Evolutionary conservation across 176 grass and related monocot species (phyloP).

Genomic region (Avena atlantica): DNA sequence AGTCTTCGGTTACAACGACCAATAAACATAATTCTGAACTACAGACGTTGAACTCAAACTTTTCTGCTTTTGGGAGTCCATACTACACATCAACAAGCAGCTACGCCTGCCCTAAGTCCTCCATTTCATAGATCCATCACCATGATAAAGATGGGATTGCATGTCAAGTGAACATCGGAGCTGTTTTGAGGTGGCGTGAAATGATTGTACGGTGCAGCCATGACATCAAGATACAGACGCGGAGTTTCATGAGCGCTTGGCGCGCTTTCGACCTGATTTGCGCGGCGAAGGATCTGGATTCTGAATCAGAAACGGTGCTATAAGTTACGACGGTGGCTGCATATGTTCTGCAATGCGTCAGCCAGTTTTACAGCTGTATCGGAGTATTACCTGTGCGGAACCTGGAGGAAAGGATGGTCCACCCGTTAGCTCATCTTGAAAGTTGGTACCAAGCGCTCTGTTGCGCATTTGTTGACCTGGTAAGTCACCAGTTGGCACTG

Average conservation of each 20-base stretch:
- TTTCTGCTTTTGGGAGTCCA: not conserved
- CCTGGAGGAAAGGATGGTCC: conserved; percentile 16
- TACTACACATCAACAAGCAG: not conserved
- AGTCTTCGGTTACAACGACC: not conserved
- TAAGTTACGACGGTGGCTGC: not conserved
- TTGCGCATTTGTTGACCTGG: not conserved
- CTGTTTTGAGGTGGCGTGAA: not conserved
- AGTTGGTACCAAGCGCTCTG: not conserved
- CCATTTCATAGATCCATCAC: not conserved
- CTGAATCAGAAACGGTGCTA: conserved; percentile 11
- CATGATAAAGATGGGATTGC: conserved; percentile 1
- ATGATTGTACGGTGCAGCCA: not conserved
- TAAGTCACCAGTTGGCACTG: conserved; percentile 12
- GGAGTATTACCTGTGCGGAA: conserved; percentile 6
- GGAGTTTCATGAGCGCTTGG: not conserved
- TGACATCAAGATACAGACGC: not conserved
- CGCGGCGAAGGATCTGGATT: not conserved
- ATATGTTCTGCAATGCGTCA: not conserved
- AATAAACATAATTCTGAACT: not conserved
- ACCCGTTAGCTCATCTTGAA: not conserved
- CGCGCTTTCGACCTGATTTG: not conserved
- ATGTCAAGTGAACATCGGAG: not conserved
- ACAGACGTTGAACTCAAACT: not conserved
- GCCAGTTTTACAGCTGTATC: conserved; percentile 1
- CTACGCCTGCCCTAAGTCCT: not conserved